Base-by-base conservation (phyloP, 1,284 basidiomycete species). In the Schizophyllum amplum region DNA sequence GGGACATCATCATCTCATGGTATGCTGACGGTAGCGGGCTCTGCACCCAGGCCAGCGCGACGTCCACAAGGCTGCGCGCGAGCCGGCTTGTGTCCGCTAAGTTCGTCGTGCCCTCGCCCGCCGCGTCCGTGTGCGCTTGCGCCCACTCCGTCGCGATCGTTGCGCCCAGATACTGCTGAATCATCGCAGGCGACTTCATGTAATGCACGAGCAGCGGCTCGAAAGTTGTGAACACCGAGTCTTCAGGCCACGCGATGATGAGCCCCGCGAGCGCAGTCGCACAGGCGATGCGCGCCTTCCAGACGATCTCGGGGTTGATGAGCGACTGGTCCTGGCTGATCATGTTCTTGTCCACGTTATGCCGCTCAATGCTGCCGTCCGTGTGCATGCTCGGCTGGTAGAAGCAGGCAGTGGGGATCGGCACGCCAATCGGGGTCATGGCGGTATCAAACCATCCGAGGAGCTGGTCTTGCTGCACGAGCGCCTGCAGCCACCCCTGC, bases 331-430 rank as follows among this genome's bases (percentile, higher is more conserved):
- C 97, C 67, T 98, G 95, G 0, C 84, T 79, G 52, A 98, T 78
- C 84, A 99, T 95, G 58, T 90, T 91, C 76, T 94, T 98, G 76
- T 99, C 97, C 24, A 99, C 91, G 65, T 98, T 96, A 69, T 99
- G 91, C 27, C 85, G 80, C 66, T 92, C 87, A 22, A 13, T 54
- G 27, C 13, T 33, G 27, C 27, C 27, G 17, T 33, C 52, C 15
- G 77, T 77, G 24, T 75, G 67, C 20, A 79, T 68, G 11, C 75
- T 72, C 2, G 88, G 83, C 54, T 81, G 78, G 69, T 87, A 90
- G 68, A 99, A 94, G 11, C 80, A 77, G 0, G 79, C 68, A 0
- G 83, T 69, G 65, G 97, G 87, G 62, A 99, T 81, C 0, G 91
- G 79, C 24, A 84, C 77, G 24, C 96, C 94, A 25, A 98, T 79